A percentile compares a stretch with the other conserved stretches of the same genome.
Evolutionary conservation across 1,284 basidiomycete species (phyloP).

Genomic region (Trametes sp.): DNA sequence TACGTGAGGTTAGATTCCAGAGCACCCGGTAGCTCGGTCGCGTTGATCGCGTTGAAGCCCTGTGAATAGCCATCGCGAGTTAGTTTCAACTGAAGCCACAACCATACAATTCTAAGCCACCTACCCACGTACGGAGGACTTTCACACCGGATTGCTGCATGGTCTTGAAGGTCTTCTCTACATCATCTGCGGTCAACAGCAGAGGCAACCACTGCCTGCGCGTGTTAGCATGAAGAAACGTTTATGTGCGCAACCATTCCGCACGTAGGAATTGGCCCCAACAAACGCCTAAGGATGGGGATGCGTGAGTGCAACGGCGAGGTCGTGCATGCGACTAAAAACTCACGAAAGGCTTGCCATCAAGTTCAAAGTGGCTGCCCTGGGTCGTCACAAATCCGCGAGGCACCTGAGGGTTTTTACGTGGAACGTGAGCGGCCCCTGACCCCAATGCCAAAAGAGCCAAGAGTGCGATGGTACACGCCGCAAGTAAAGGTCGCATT

Average conservation of each 20-base stretch:
- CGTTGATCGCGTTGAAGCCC: constrained; percentile 59
- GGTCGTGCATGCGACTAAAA: not conserved
- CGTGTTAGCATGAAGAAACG: not conserved
- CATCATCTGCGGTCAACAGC: constrained; percentile 63
- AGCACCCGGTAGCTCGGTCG: constrained; percentile 65
- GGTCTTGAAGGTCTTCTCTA: constrained; percentile 61
- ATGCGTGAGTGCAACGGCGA: constrained; percentile 7
- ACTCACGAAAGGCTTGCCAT: constrained; percentile 56
- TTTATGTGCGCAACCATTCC: constrained; percentile 12
- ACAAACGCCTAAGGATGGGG: constrained; percentile 42
- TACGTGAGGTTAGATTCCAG: constrained; percentile 52
- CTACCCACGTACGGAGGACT: constrained; percentile 73
- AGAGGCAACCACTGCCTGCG: constrained; percentile 59
- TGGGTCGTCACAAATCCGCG: constrained; percentile 54
- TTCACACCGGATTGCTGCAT: constrained; percentile 65
- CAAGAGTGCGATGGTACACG: constrained; percentile 14
- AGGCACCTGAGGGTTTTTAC: constrained; percentile 24
- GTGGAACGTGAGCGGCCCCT: not conserved
- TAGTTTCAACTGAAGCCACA: too few relatives aligned
- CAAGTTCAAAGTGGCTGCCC: constrained; percentile 51
- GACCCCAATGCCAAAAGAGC: not conserved
- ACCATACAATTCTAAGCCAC: constrained; percentile 40
- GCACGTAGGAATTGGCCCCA: constrained; percentile 50
- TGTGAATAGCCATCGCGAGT: constrained; percentile 32
- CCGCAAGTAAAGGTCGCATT: constrained; percentile 25